Conservation (phyloP, 495 filamentous ascomycete species). For the Xylaria telfairii region DNA sequence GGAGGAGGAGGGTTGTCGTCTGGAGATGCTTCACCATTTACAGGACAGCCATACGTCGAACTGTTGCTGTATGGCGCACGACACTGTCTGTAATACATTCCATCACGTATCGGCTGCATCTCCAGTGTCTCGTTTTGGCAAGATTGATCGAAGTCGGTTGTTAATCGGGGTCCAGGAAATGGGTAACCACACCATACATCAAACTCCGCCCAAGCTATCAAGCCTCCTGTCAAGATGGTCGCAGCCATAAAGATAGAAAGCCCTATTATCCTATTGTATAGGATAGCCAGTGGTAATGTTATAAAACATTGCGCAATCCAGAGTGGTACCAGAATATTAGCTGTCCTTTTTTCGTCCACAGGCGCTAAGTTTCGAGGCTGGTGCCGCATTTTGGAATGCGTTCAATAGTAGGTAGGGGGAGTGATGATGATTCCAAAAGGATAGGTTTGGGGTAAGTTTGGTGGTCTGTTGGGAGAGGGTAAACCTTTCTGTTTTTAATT, state of each 20-base stretch:
- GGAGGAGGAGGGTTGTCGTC: conserved; percentile 2
- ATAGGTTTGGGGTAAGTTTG: conserved; percentile 3
- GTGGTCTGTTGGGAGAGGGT: background rate
- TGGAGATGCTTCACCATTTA: conserved; percentile 2
- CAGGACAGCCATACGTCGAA: background rate
- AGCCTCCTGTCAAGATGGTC: background rate
- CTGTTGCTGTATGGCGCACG: background rate
- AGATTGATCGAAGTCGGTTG: conserved; percentile 2
- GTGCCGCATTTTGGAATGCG: background rate
- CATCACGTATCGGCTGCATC: conserved; percentile 1
- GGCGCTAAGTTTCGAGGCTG: background rate
- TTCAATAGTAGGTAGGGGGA: background rate
- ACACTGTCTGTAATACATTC: background rate
- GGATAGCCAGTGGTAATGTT: background rate
- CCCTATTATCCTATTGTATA: background rate
- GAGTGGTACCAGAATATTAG: background rate
- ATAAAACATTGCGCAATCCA: background rate
- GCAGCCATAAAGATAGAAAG: background rate
- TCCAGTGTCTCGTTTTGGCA: conserved; percentile 2
- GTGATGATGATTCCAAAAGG: conserved; percentile 1
- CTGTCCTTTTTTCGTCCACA: background rate
- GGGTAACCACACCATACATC: background rate
- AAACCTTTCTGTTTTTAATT: background rate
- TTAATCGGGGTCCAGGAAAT: conserved; percentile 3
- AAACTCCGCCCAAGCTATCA: background rate